Evolutionary conservation across 305 asterid genomes (phyloP).

Genomic region (Withania somnifera): DNA sequence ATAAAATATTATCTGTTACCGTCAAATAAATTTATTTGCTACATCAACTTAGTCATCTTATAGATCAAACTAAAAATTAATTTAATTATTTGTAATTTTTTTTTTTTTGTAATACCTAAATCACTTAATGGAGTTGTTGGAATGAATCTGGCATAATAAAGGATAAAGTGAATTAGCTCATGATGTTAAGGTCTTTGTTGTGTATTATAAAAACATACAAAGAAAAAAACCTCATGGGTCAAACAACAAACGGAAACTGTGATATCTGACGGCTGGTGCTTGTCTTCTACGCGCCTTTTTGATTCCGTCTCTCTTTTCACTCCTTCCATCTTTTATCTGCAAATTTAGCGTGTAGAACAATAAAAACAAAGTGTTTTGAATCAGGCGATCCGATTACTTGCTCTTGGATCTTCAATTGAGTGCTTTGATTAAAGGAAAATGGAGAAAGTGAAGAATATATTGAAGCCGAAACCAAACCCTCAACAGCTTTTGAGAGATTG

Average conservation of each 20-base stretch:
- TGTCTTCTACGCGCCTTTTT: neutral
- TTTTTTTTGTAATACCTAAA: neutral
- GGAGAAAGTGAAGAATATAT: conserved; percentile 59
- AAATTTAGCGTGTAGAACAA: neutral
- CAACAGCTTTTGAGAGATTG: conserved; percentile 78
- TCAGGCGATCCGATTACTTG: neutral
- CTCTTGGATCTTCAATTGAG: neutral
- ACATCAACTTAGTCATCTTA: no score
- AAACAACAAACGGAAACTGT: neutral
- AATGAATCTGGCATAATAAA: neutral
- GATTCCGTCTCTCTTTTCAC: neutral
- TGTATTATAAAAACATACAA: neutral
- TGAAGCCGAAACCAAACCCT: conserved; percentile 80
- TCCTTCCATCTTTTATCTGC: neutral
- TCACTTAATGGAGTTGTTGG: neutral
- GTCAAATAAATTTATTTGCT: no score
- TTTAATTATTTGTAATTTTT: neutral
- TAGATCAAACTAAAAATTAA: neutral
- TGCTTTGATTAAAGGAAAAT: conserved; percentile 7
- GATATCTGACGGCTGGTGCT: neutral
- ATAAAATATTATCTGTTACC: no score
- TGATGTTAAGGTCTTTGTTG: neutral
- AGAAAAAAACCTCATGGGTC: neutral
- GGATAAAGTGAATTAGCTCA: neutral
- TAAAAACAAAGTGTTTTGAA: no score